A percentile compares a stretch with the other conserved stretches of the same genome.
These are phyloP conservation scores for Stachybotrys chlorohalonatus DNA, from an alignment of 2,329 filamentous ascomycete genomes.

Conservation along the genomic window DNA sequence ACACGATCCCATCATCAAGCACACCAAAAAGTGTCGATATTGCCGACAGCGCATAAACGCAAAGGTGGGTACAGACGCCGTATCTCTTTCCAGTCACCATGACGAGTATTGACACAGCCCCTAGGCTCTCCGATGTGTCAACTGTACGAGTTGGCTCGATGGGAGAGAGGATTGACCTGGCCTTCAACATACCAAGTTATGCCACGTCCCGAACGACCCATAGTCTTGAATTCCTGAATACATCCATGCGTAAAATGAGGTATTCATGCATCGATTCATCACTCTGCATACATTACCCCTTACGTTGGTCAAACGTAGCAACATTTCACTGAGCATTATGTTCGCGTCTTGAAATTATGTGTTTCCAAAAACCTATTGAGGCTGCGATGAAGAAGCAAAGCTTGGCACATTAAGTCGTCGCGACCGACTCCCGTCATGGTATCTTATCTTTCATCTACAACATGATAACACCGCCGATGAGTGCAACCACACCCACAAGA, in stretches of 20 bases:
- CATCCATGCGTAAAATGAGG: too few species aligned
- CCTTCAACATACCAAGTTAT: neutral
- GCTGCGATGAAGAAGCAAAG: too few species aligned
- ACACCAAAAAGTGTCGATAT: slow-evolving; percentile 58
- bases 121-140: slow-evolving; percentile 35
- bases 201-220: too few species aligned
- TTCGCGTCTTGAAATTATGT: too few species aligned
- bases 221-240: too few species aligned
- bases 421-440: too few species aligned
- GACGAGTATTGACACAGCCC: slow-evolving; percentile 2
- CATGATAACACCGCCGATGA: slow-evolving; percentile 25
- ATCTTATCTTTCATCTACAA: slow-evolving; percentile 12
- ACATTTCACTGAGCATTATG: too few species aligned
- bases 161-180: slow-evolving; percentile 32
- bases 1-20: slow-evolving; percentile 62
- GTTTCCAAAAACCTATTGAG: too few species aligned
- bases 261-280: too few species aligned
- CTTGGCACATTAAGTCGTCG: too few species aligned
- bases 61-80: slow-evolving; percentile 37
- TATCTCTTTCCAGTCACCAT: neutral
- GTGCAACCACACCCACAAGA: slow-evolving; percentile 22
- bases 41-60: slow-evolving; percentile 55
- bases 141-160: slow-evolving; percentile 43
- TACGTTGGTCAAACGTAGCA: too few species aligned
- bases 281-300: too few species aligned